Base-by-base conservation (phyloP, 2,329 filamentous ascomycete species). In the Calycina marina region DNA sequence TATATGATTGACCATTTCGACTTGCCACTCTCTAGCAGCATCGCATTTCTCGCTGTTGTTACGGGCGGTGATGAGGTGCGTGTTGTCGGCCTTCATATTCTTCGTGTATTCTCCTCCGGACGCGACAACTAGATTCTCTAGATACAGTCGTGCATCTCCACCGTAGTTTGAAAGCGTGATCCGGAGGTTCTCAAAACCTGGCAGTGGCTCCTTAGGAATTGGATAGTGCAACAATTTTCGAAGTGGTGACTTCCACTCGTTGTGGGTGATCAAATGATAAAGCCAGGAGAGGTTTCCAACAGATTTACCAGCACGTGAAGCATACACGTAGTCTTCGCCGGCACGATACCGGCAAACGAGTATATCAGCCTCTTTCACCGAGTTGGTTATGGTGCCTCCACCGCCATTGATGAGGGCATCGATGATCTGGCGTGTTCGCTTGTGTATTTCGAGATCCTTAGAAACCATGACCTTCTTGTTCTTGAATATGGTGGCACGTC, bases 141-240 rank as follows among this genome's bases (percentile, higher is more conserved):
- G 66, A 49, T 96, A 98, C 32, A 84, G 75, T 28, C 90, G 75
- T 11, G 90, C 84, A 55, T 98, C 90, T 18, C 90, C 90, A 28
- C 84, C 84, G 52, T 98, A 98, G 55, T 96, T 98, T 4, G 90
- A 96, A 4, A 98, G 66, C 36, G 85, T 93, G 48, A 98, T 90
- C 31, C 68, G 72, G 53, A 80, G 64, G 5, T 68, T 63, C 37
- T 78, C 56, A 50, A 98, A 94, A 0, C 83, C 86, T 0, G 77
- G 72, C 20, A 98, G 74, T 1, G 83, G 82, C 6, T 75, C 54
- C 28, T 69, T 71, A 4, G 86, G 81, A 10, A 93, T 52, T 0
- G 90, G 90, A 44, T 98, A 98, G 52, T 98, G 90, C 14, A 98
- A 63, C 17, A 96, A 65, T 30, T 84, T 76, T 26, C 74, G 72